Evolutionary conservation across 352 stramenopile genomes (phyloP), one percentile per base, ranked within the genome.

Genomic region (Globisporangium lucens): DNA sequence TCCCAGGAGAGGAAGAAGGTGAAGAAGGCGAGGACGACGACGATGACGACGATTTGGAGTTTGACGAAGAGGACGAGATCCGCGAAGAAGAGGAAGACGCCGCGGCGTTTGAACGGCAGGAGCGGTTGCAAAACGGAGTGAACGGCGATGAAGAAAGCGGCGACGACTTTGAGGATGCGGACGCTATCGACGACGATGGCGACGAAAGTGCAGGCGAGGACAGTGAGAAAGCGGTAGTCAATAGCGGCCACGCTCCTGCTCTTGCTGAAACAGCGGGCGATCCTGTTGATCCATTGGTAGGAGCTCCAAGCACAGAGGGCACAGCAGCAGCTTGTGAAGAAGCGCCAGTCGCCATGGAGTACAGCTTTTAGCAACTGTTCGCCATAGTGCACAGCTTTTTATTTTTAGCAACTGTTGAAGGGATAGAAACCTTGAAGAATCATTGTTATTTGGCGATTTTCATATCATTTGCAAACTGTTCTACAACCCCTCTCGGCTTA

Each of bases 21-120:
- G 65, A 71, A 9, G 76, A 78, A n/a, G 74, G 83, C 5, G 75
- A 83, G 0, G 73, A 85, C 0, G 80, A 81, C 6, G 24, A 24
- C n/a, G n/a, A n/a, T n/a, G 75, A 78, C 9, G 56, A 68, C n/a
- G 67, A 80, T 27, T 30, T 77, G 56, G 72, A 77, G 5, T 65
- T 76, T 63, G 67, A 82, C 41, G 70, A 75, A 9, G 72, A 75
- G 2, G 72, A 77, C 0, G 64, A 84, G 1, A 59, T 59, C 5
- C 61, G 74, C 12, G 20, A 75, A 51, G 53, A 65, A 15, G 15
- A 72, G 49, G 10, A 58, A 36, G 60, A 58, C n/a, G 33, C 47
- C 13, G 64, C 49, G 7, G 64, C 30, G 36, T 56, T 46, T 57
- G 66, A 58, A 56, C 64, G 55, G 64, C 68, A 61, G 56, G 71